Conservation (phyloP, 2,329 filamentous ascomycete species). For the Xylaria digitata region DNA sequence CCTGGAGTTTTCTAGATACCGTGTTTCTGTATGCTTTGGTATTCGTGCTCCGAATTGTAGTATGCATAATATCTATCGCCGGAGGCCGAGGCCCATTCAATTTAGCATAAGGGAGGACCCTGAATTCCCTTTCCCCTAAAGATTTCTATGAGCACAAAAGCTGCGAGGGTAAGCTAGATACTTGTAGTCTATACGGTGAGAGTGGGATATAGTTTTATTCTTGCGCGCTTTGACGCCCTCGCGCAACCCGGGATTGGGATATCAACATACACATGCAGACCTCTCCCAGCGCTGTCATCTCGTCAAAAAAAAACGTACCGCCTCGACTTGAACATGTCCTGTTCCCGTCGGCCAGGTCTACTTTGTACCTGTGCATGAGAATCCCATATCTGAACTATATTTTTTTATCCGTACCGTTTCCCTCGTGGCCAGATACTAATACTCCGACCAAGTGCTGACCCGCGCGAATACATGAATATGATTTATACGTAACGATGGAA, state of each 20-base stretch:
- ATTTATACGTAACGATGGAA: constrained; percentile 32
- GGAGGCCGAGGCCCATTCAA: neutral
- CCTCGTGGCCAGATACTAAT: constrained; percentile 25
- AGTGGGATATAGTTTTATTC: constrained; percentile 26
- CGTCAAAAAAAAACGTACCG: constrained; percentile 14
- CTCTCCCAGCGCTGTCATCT: constrained; percentile 6
- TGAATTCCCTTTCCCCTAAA: too few species aligned
- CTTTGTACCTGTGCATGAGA: constrained; percentile 21
- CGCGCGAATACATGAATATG: constrained; percentile 24
- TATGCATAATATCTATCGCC: neutral
- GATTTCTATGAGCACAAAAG: neutral
- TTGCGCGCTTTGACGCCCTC: constrained; percentile 10
- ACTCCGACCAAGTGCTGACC: constrained; percentile 25
- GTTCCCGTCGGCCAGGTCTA: constrained; percentile 16
- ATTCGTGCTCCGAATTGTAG: neutral
- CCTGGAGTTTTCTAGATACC: too few species aligned
- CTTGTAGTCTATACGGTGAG: neutral
- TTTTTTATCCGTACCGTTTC: constrained; percentile 33
- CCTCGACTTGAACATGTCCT: constrained; percentile 22
- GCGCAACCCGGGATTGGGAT: constrained; percentile 18
- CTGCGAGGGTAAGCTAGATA: neutral
- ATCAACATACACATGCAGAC: constrained; percentile 16
- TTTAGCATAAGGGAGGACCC: neutral
- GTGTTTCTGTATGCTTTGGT: neutral
- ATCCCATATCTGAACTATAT: constrained; percentile 20